Percentiles rank a stretch among this genome's conserved stretches.
Evolutionary conservation across 495 filamentous ascomycete species (phyloP).

Genomic region (Chlorociboria aeruginascens): DNA sequence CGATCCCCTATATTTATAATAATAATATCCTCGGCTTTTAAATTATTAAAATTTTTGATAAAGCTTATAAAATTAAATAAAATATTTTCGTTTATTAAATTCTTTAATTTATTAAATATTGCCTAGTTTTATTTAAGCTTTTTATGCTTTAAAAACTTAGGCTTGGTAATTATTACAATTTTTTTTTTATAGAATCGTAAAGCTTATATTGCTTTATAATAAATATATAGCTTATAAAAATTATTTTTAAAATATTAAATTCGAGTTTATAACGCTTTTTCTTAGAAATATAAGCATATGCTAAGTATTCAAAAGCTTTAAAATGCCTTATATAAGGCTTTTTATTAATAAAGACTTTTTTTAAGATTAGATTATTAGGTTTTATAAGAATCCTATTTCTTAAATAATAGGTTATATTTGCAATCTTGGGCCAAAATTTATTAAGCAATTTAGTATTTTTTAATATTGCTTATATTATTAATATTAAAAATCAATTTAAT

Average conservation of each 20-base stretch:
- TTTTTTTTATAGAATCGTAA: background rate
- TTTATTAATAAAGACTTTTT: conserved; percentile 1
- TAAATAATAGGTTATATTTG: background rate
- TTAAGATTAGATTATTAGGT: background rate
- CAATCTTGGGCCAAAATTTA: background rate
- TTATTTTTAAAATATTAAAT: background rate
- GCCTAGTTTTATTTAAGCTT: background rate
- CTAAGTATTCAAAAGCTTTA: background rate
- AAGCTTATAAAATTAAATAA: background rate
- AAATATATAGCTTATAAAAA: too few relatives aligned
- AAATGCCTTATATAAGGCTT: background rate
- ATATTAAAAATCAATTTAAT: background rate
- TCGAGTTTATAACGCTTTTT: background rate
- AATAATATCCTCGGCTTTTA: background rate
- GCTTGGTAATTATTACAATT: background rate
- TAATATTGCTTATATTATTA: background rate
- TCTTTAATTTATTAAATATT: background rate
- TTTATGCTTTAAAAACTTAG: background rate
- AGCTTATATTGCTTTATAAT: background rate
- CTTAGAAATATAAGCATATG: background rate
- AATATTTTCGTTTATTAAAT: background rate
- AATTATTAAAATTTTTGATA: background rate
- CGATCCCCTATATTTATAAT: too few relatives aligned
- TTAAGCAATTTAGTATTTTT: background rate
- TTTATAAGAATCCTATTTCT: conserved; percentile 4